phyloP scores from a whole-genome alignment of 2,329 filamentous ascomycete species.

The Verticillium nonalfalfae region DNA sequence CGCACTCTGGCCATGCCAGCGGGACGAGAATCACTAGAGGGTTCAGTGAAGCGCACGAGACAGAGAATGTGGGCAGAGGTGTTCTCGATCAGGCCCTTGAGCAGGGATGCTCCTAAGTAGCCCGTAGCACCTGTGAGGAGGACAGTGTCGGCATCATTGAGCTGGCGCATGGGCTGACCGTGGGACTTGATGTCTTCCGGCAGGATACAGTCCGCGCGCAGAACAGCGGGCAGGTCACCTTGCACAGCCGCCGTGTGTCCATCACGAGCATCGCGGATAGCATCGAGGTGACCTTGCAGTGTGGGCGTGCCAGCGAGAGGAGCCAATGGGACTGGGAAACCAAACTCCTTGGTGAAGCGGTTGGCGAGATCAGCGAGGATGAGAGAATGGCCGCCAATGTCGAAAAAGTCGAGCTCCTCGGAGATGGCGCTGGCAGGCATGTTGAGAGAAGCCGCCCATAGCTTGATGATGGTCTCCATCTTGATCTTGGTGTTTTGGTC shows the following conservation, averaged over 20 bases:
- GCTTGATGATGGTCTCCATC: slow-evolving; percentile 59
- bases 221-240: slow-evolving; percentile 64
- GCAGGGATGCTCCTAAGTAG: slow-evolving; percentile 69
- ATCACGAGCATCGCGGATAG: slow-evolving; percentile 63
- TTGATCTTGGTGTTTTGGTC: slow-evolving; percentile 57
- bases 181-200: slow-evolving; percentile 62
- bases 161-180: slow-evolving; percentile 44
- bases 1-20: slow-evolving; percentile 67
- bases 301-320: slow-evolving; percentile 67
- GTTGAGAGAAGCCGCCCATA: slow-evolving; percentile 67
- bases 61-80: slow-evolving; percentile 67
- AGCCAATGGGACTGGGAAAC: slow-evolving; percentile 65
- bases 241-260: slow-evolving; percentile 70
- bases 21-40: slow-evolving; percentile 55
- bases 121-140: slow-evolving; percentile 71
- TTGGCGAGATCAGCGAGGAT: slow-evolving; percentile 72
- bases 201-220: slow-evolving; percentile 60
- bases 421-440: slow-evolving; percentile 58
- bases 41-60: slow-evolving; percentile 66
- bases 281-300: slow-evolving; percentile 64
- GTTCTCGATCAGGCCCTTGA: slow-evolving; percentile 60
- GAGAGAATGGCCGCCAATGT: slow-evolving; percentile 72
- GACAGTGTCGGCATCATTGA: slow-evolving; percentile 62
- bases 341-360: slow-evolving; percentile 61
- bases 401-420: slow-evolving; percentile 71